These are phyloP conservation scores for Mortierella sp. DNA, from an alignment of 371 early-diverging fungal species.

Conservation along the genomic window DNA sequence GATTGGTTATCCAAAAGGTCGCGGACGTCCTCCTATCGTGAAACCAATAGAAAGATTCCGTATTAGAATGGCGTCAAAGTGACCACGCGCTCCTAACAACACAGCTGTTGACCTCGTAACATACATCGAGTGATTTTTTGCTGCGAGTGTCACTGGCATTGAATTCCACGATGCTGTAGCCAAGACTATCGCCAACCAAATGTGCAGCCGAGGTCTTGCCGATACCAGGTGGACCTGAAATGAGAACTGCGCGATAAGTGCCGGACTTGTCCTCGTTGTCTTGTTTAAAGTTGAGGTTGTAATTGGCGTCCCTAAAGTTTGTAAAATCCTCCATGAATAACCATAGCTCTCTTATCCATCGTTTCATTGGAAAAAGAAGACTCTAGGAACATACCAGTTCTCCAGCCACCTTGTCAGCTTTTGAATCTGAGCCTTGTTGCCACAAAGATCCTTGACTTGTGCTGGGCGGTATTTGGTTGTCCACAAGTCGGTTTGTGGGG, in stretches of 20 bases:
- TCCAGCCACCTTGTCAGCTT: constrained; percentile 81
- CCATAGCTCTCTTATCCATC: neutral
- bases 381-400: constrained; percentile 64
- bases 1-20: constrained; percentile 60
- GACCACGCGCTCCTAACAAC: no score
- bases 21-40: constrained; percentile 55
- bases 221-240: constrained; percentile 99
- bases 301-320: constrained; percentile 51
- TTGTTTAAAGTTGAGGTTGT: constrained; percentile 51
- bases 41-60: neutral
- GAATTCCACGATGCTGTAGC: constrained; percentile 94
- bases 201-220: constrained; percentile 99
- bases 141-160: constrained; percentile 99
- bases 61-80: neutral
- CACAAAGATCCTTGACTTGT: constrained; percentile 86
- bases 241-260: constrained; percentile 77
- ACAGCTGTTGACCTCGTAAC: no score
- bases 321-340: neutral
- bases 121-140: constrained; percentile 86
- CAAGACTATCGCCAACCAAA: constrained; percentile 83
- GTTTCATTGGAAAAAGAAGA: neutral
- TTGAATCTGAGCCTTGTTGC: constrained; percentile 85
- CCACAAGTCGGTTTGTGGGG: constrained; percentile 77
- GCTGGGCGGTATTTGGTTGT: constrained; percentile 97
- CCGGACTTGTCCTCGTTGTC: constrained; percentile 49